Conservation (phyloP, 371 early-diverging fungal species). For the Haplosporangium sp. region DNA sequence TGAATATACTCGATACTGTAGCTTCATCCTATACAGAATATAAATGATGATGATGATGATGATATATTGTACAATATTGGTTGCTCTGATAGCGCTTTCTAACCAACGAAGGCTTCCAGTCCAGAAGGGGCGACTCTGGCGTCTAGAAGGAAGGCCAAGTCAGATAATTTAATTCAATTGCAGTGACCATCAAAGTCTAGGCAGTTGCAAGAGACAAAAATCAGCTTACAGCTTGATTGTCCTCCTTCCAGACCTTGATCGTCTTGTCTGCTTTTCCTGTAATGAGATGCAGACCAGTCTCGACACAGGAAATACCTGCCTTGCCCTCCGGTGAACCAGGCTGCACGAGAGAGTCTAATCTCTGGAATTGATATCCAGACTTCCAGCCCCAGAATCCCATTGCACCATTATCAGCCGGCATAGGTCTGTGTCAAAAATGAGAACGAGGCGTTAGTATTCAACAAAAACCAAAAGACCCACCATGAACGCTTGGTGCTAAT, state of each 20-base stretch:
- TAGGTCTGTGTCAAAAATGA: too few relatives aligned
- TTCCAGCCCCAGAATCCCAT: constrained; percentile 98
- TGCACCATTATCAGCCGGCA: constrained; percentile 90
- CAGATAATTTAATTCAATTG: too few relatives aligned
- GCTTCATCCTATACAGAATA: too few relatives aligned
- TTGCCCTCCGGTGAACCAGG: constrained; percentile 97
- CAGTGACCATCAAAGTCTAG: too few relatives aligned
- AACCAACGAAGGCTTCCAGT: constrained; percentile 38
- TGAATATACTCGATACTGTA: too few relatives aligned
- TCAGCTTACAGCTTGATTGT: constrained; percentile 68
- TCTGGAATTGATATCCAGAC: constrained; percentile 94
- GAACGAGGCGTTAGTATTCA: too few relatives aligned
- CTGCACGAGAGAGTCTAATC: constrained; percentile 84
- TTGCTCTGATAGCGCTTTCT: constrained; percentile 37
- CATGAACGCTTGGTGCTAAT: too few relatives aligned
- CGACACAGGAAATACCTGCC: constrained; percentile 93
- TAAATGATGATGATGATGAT: too few relatives aligned
- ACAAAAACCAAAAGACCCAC: too few relatives aligned
- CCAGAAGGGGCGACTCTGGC: constrained; percentile 38
- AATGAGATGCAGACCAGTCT: constrained; percentile 91
- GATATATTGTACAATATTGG: too few relatives aligned
- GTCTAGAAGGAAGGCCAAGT: too few relatives aligned
- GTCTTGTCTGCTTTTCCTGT: constrained; percentile 99
- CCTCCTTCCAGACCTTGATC: constrained; percentile 96
- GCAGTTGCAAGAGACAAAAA: neutral